Conservation (phyloP, 2,329 filamentous ascomycete species). For the Exophiala aquamarina region DNA sequence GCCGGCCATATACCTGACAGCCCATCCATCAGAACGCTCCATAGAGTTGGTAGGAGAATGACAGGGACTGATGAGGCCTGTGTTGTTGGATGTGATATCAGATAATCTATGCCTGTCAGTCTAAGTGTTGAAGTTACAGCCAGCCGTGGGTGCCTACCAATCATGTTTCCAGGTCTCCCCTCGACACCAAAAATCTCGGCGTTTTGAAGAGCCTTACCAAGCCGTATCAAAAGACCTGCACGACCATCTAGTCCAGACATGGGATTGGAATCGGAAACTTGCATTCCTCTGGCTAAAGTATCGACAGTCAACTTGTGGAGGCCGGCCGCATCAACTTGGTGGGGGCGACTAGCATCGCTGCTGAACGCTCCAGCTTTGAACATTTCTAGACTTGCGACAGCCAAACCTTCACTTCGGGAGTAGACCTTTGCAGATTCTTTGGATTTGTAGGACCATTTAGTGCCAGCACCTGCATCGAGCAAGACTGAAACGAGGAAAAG, state of each 20-base stretch:
- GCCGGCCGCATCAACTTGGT: conserved; percentile 83
- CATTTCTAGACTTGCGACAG: conserved; percentile 79
- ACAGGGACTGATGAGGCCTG: conserved; percentile 86
- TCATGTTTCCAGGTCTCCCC: conserved; percentile 87
- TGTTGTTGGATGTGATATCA: conserved; percentile 88
- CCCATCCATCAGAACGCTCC: conserved; percentile 86
- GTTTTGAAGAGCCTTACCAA: conserved; percentile 71
- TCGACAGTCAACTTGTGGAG: conserved; percentile 73
- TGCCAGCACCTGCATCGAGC: conserved; percentile 76
- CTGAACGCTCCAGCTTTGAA: conserved; percentile 70
- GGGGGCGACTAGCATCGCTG: conserved; percentile 75
- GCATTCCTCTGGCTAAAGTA: conserved; percentile 75
- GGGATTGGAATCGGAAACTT: conserved; percentile 77
- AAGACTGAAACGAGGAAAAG: conserved; percentile 63
- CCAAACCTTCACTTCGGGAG: conserved; percentile 82
- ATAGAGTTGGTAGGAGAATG: conserved; percentile 81
- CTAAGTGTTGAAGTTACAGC: conserved; percentile 3
- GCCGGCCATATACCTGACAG: conserved; percentile 85
- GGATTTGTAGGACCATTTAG: conserved; percentile 88
- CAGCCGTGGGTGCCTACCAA: conserved; percentile 59
- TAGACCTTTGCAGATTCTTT: conserved; percentile 82
- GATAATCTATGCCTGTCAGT: conserved; percentile 63
- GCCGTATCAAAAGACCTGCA: conserved; percentile 71
- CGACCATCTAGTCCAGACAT: conserved; percentile 84
- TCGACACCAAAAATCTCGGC: conserved; percentile 80